Evolutionary conservation across 148 eudicot genomes (phyloP), one percentile per base, ranked within the genome.

Genomic region (Diospyros kaki): DNA sequence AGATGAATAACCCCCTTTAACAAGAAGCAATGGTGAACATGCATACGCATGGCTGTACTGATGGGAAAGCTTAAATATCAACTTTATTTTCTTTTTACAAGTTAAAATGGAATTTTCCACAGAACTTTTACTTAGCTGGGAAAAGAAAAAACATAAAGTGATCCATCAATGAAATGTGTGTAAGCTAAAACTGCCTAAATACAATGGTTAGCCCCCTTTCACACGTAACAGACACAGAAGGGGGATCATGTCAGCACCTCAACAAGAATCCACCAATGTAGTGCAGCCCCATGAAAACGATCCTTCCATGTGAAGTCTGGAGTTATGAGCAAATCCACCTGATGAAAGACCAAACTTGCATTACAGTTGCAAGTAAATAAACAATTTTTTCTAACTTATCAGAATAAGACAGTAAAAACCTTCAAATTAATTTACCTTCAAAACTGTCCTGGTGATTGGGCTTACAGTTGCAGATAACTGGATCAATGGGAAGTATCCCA

Each of bases 371-470:
- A 58, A 55, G 60, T 40, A 69, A 40, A 38, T 69, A 53, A 52
- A 69, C 45, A 50, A 69, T 53, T 28, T 68, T 4, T 11, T 58
- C 75, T 28, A 18, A 58, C 46, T 64, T 64, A 1, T 2, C 11
- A 64, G 40, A 64, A 6, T 38, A 41, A 18, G 28, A 15, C 9
- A 63, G 69, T 7, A 14, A 45, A 55, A 15, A 14, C 9, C 45
- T 6, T 52, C 55, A 72, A n/a, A 73, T 38, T 18, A 13, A 77
- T 55, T 79, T 82, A 94, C 98, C 99, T 96, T 96, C 60, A 96
- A 85, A 74, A 96, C 99, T 58, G 99, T 96, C 85, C 99, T 93
- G 58, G 99, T 96, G 81, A 96, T 96, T 65, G 99, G 99, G 84
- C 99, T 96, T 76, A 96, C 88, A 77, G 94, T 89, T 75, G 98